A percentile compares a stretch with the other conserved stretches of the same genome.
phyloP scores from a whole-genome alignment of 768 basidiomycete genomes.

The Strobilomyces dryophilus region DNA sequence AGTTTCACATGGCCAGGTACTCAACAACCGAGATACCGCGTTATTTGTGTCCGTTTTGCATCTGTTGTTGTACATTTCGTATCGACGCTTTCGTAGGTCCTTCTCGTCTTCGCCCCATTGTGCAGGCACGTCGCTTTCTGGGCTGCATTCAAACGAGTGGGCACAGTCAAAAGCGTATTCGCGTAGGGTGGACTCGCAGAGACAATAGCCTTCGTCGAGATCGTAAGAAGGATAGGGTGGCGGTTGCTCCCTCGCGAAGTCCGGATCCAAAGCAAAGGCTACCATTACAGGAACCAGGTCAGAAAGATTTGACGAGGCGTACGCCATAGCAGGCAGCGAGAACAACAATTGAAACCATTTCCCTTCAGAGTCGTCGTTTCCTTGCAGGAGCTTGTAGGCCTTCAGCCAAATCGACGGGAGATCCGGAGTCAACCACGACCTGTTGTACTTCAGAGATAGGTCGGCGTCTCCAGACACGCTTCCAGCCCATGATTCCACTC shows the following conservation, averaged over 20 bases:
- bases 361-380: background rate
- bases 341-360: slow-evolving; percentile 27
- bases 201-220: slow-evolving; percentile 8
- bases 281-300: slow-evolving; percentile 28
- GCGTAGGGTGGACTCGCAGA: background rate
- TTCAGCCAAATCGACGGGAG: slow-evolving; percentile 25
- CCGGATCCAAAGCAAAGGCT: slow-evolving; percentile 24
- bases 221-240: slow-evolving; percentile 14
- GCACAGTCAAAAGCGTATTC: background rate
- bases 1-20: slow-evolving; percentile 19
- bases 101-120: background rate
- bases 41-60: slow-evolving; percentile 1
- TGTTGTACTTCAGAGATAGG: slow-evolving; percentile 22
- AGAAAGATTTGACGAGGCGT: slow-evolving; percentile 10
- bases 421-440: slow-evolving; percentile 24
- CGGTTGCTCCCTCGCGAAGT: slow-evolving; percentile 9
- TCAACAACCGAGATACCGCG: background rate
- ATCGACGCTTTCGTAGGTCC: slow-evolving; percentile 2
- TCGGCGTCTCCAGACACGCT: background rate
- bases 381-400: slow-evolving; percentile 27
- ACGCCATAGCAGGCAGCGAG: slow-evolving; percentile 31
- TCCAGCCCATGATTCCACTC: slow-evolving; percentile 10
- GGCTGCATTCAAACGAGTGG: slow-evolving; percentile 7
- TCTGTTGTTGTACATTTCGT: slow-evolving; percentile 5
- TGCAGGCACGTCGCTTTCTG: slow-evolving; percentile 3